Evolutionary conservation across 2,329 filamentous ascomycete species (phyloP).

Genomic region (Penicillium occitanis): DNA sequence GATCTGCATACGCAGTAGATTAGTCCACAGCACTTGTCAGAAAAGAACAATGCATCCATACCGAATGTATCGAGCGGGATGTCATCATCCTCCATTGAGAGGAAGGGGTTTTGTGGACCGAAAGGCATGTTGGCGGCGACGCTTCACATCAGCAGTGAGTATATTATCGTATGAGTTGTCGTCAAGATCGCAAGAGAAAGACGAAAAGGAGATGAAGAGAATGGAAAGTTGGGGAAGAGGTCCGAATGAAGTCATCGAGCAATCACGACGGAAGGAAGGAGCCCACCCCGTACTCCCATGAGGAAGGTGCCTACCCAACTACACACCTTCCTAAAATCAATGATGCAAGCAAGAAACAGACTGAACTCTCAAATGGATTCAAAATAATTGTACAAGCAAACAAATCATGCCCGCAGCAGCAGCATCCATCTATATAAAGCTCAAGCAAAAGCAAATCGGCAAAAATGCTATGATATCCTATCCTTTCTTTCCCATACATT

Average conservation of each 20-base stretch:
- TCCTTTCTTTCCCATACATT: conserved; percentile 25
- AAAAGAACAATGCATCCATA: conserved; percentile 29
- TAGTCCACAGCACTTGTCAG: not conserved
- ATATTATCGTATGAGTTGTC: not conserved
- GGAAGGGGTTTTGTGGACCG: not conserved
- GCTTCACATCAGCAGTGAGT: not conserved
- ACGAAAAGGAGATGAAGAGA: not conserved
- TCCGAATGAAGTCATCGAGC: not conserved
- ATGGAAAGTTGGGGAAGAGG: not conserved
- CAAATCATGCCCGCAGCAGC: not conserved
- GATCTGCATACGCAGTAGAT: conserved; percentile 29
- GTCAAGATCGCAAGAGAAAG: not conserved
- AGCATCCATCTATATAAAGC: conserved; percentile 10
- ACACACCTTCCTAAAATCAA: not conserved
- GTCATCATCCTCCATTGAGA: conserved; percentile 30
- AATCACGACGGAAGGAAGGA: not conserved
- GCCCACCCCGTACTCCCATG: not conserved
- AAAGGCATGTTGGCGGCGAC: not conserved
- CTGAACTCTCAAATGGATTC: not conserved
- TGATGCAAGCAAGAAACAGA: not conserved
- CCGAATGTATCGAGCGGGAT: conserved; percentile 52
- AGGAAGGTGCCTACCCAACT: not conserved
- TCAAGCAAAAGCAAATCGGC: conserved; percentile 3
- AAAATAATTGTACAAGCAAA: conserved; percentile 2
- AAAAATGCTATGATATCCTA: conserved; percentile 26